Conservation (phyloP, 1,139 yeast genomes). For the Magnusiomyces magnusii region DNA sequence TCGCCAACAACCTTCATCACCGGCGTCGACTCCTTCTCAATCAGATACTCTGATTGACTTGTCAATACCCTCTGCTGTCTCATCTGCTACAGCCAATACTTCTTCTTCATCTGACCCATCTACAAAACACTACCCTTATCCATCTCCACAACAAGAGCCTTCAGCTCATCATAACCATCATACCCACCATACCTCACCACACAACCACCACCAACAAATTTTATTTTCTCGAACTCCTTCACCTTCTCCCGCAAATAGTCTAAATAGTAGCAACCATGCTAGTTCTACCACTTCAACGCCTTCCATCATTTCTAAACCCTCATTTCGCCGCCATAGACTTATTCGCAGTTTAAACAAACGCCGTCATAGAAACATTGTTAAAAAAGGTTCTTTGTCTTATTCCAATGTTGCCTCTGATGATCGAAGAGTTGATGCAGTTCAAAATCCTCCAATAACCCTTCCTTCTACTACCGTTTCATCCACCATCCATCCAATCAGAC, state of each 20-base stretch:
- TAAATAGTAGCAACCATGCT: neutral
- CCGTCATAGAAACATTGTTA: neutral
- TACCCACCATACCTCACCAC: neutral
- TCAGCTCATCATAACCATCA: neutral
- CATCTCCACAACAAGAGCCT: neutral
- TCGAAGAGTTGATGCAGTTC: neutral
- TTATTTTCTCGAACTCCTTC: neutral
- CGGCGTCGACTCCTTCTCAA: neutral
- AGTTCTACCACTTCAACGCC: neutral
- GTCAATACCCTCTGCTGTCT: neutral
- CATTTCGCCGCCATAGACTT: neutral
- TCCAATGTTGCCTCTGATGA: neutral
- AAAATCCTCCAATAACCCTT: too few species aligned
- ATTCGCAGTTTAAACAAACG: neutral
- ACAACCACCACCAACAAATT: too few species aligned
- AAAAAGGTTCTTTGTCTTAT: neutral
- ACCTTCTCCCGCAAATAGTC: neutral
- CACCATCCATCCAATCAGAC: neutral
- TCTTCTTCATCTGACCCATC: neutral
- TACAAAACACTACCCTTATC: neutral
- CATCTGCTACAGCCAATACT: neutral
- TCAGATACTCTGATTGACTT: neutral
- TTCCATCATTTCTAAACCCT: too few species aligned
- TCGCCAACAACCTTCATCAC: neutral
- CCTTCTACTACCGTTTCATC: too few species aligned